These are phyloP conservation scores for Paecilomyces niveus DNA, from an alignment of 2,329 filamentous ascomycete genomes.

Conservation along the genomic window DNA sequence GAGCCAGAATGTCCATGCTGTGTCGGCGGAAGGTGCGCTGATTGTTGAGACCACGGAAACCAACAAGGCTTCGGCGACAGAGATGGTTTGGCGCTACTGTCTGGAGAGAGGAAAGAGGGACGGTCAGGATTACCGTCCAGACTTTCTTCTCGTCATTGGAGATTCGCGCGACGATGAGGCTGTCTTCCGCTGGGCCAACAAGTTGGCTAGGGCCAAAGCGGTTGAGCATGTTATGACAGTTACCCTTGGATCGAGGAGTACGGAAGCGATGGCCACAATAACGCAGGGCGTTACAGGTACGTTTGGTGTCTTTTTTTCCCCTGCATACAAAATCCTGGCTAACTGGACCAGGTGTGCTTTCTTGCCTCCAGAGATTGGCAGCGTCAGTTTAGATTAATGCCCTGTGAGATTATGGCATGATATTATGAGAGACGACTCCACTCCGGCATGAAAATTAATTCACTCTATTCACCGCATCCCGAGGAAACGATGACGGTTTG, in stretches of 20 bases:
- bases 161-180: conserved; percentile 91
- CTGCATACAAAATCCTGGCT: conserved; percentile 1
- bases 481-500: background rate
- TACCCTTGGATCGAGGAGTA: conserved; percentile 79
- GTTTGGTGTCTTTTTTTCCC: conserved; percentile 21
- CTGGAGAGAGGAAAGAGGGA: conserved; percentile 49
- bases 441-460: background rate
- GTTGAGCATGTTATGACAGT: conserved; percentile 73
- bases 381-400: conserved; percentile 6
- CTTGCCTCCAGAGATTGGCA: conserved; percentile 48
- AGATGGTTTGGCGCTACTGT: conserved; percentile 61
- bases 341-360: conserved; percentile 40
- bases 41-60: conserved; percentile 79
- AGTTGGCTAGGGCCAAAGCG: conserved; percentile 51
- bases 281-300: conserved; percentile 87
- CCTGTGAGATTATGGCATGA: background rate
- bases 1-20: conserved; percentile 73
- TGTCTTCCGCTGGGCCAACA: conserved; percentile 91
- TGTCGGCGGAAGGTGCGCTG: conserved; percentile 71
- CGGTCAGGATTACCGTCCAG: conserved; percentile 43
- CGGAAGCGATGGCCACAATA: conserved; percentile 75
- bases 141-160: conserved; percentile 84
- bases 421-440: background rate
- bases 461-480: background rate
- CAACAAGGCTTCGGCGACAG: conserved; percentile 79